Percentiles rank a stretch among this genome's conserved stretches.
Evolutionary conservation across 2,329 filamentous ascomycete genomes (phyloP).

Genomic region (Mollisiaceae sp.): DNA sequence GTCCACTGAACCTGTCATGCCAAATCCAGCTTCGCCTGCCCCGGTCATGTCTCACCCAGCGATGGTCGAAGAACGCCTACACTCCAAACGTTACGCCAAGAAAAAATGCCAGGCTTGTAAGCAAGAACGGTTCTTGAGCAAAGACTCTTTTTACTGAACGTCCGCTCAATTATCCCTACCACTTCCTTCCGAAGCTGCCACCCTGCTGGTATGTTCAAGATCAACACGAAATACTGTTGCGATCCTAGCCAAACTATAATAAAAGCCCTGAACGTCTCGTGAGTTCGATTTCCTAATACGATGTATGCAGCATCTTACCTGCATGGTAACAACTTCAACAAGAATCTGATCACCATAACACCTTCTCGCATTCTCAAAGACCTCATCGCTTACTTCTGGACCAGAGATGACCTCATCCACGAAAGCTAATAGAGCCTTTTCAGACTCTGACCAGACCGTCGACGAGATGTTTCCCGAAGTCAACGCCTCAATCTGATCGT

Average conservation of each 20-base stretch:
- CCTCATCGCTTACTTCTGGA: constrained; percentile 30
- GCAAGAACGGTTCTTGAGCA: neutral
- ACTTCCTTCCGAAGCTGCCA: neutral
- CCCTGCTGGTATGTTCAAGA: constrained; percentile 21
- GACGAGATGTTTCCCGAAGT: constrained; percentile 27
- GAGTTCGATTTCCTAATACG: constrained; percentile 12
- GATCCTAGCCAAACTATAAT: constrained; percentile 32
- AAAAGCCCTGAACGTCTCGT: constrained; percentile 27
- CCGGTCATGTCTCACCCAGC: neutral
- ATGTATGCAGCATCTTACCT: constrained; percentile 25
- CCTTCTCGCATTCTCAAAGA: constrained; percentile 31
- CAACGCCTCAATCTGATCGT: constrained; percentile 30
- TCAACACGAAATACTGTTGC: constrained; percentile 33
- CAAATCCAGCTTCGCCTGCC: neutral
- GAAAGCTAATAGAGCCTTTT: constrained; percentile 32
- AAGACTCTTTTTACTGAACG: neutral
- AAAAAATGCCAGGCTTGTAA: neutral
- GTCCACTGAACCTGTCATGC: neutral
- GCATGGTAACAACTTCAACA: constrained; percentile 35
- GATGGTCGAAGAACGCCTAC: constrained; percentile 2
- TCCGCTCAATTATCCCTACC: neutral
- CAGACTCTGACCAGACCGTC: constrained; percentile 29
- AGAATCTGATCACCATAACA: constrained; percentile 32
- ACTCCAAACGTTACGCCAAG: constrained; percentile 4
- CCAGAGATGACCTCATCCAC: constrained; percentile 33